phyloP scores from a whole-genome alignment of 805 yeast genomes.

The Saturnispora mendoncae region DNA sequence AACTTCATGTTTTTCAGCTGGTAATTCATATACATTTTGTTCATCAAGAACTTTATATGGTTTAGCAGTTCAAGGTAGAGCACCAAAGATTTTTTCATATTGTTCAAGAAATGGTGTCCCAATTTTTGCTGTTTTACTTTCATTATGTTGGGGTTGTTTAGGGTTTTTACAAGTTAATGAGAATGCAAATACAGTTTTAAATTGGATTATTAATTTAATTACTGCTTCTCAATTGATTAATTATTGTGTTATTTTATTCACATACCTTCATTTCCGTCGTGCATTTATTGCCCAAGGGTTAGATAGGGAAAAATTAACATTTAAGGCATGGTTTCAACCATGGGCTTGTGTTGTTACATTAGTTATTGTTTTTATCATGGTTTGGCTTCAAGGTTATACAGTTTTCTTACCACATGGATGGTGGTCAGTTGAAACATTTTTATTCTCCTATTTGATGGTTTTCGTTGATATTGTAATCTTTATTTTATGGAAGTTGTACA shows the following conservation, averaged over 20 bases:
- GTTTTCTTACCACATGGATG: slow-evolving; percentile 57
- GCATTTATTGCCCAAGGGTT: slow-evolving; percentile 48
- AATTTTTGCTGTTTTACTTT: slow-evolving; percentile 44
- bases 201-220: slow-evolving; percentile 64
- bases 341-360: slow-evolving; percentile 20
- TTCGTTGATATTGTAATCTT: slow-evolving; percentile 45
- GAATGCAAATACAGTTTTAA: slow-evolving; percentile 54
- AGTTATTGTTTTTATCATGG: slow-evolving; percentile 25
- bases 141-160: slow-evolving; percentile 54
- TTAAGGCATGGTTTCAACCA: slow-evolving; percentile 36
- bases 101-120: slow-evolving; percentile 74
- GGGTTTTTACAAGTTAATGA: slow-evolving; percentile 58
- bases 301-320: slow-evolving; percentile 38
- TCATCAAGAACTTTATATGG: slow-evolving; percentile 62
- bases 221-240: slow-evolving; percentile 62
- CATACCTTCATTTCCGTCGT: slow-evolving; percentile 53
- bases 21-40: slow-evolving; percentile 69
- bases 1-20: slow-evolving; percentile 72
- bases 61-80: slow-evolving; percentile 60
- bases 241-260: slow-evolving; percentile 47
- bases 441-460: slow-evolving; percentile 64
- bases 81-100: slow-evolving; percentile 55
- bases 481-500: slow-evolving; percentile 43
- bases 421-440: slow-evolving; percentile 61
- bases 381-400: slow-evolving; percentile 39